Evolutionary conservation across 139 green algal species (phyloP).

Genomic region (Tetradesmus obliquus): DNA sequence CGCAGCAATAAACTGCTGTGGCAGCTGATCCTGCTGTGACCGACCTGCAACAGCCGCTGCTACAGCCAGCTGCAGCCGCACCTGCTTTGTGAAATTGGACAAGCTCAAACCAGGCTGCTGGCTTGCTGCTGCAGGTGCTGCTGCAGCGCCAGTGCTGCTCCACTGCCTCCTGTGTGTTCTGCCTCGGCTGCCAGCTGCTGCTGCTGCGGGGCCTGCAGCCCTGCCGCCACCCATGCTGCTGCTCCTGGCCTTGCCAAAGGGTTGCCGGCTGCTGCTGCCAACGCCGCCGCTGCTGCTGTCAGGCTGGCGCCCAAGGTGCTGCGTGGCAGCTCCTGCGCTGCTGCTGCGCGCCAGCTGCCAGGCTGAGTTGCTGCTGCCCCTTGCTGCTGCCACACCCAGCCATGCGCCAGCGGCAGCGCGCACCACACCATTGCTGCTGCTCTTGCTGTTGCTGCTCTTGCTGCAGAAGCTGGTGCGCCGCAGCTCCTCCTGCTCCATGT

Average conservation of each 20-base stretch:
- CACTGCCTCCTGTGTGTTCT: background rate
- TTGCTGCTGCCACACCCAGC: background rate
- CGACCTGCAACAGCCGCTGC: background rate
- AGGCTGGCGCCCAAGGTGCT: background rate
- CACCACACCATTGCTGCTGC: background rate
- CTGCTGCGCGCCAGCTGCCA: background rate
- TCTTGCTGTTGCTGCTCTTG: background rate
- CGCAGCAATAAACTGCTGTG: background rate
- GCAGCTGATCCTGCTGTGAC: background rate
- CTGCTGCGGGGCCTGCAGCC: background rate
- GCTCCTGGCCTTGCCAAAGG: background rate
- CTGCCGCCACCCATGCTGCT: background rate
- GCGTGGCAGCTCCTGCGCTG: background rate
- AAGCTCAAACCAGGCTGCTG: background rate
- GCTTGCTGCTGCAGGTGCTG: background rate
- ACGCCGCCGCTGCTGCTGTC: background rate
- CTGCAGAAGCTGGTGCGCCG: background rate
- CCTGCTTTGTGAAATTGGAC: background rate
- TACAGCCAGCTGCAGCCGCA: constrained; percentile 34
- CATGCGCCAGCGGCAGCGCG: background rate
- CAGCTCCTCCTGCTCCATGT: constrained; percentile 42
- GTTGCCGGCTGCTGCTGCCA: background rate
- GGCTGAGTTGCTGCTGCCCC: background rate
- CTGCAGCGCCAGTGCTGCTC: background rate
- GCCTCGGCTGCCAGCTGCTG: background rate